Base-by-base conservation (phyloP, 345 rosid species). In the Eutrema heterophyllum region DNA sequence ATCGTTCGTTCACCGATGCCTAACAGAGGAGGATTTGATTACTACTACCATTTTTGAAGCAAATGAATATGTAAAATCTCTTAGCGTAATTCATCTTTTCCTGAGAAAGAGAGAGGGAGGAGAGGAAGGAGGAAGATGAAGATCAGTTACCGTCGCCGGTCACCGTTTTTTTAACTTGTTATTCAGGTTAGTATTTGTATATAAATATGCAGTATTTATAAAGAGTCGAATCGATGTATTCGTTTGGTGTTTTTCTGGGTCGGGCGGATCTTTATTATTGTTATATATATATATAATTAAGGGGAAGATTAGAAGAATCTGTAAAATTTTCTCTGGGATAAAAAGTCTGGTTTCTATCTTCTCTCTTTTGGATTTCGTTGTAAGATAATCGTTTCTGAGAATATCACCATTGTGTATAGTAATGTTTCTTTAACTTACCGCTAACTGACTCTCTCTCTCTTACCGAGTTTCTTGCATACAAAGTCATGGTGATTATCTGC, bases 31-130 rank as follows among this genome's bases (percentile, higher is more conserved):
- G 67, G 67, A 57, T 76, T 70, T 63, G 74, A 76, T 55, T 56
- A 57, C 38, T 51, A 45, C 45, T 48, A 70, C 80, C 71, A 76
- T 76, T 76, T 76, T 76, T 76, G 80, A 76, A 76, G 67, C 74
- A 76, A 67, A 51, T 67, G 72, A 65, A 66, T 11, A 21, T 62
- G 40, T 57, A 7, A 9, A 5, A 9, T 9, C 39, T 61, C 14
- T 56, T 65, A 56, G 62, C 38, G 59, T 35, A 29, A 21, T 52
- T 61, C 63, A 43, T 68, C 60, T 53, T 44, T 55, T 48, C 55
- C 30, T 45, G 58, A 35, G 64, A 68, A 63, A 68, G 65, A 33
- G 48, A 59, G 64, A 11, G 24, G 24, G 1, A n/a, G n/a, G 66
- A 40, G 66, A 40, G 29, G 24, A 24, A 49, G 57, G 62, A 50